These are phyloP conservation scores for Piper betle DNA, from an alignment of 164 flowering plant species.

Conservation along the genomic window DNA sequence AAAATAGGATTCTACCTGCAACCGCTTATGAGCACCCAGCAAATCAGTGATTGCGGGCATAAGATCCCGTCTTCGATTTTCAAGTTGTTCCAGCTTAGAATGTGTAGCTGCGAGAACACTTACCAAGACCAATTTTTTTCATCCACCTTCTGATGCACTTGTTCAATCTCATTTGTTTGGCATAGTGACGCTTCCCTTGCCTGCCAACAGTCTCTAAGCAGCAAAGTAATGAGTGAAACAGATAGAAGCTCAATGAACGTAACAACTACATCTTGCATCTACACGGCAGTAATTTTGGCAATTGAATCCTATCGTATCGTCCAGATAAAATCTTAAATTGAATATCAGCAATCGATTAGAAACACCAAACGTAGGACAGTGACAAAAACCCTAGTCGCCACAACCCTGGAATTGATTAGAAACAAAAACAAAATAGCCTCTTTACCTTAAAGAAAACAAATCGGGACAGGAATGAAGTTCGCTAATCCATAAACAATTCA, in stretches of 20 bases:
- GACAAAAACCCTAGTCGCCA: no score
- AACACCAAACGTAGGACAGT: no score
- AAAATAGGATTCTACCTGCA: constrained; percentile 38
- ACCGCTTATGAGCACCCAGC: constrained; percentile 37
- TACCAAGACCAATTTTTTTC: constrained; percentile 38
- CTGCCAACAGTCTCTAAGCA: constrained; percentile 50
- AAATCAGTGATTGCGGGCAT: constrained; percentile 39
- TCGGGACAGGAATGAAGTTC: no score
- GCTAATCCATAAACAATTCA: no score
- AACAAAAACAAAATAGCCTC: no score
- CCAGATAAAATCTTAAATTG: no score
- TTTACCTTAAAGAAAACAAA: no score
- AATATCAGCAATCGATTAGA: no score
- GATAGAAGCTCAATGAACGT: constrained; percentile 6
- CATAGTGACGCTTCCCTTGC: constrained; percentile 46
- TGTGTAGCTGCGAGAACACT: constrained; percentile 35
- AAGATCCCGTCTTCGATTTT: constrained; percentile 48
- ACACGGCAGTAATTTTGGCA: neutral
- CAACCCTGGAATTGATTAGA: no score
- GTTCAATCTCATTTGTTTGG: constrained; percentile 64
- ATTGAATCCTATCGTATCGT: neutral
- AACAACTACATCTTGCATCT: neutral
- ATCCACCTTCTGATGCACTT: constrained; percentile 53
- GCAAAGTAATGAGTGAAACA: constrained; percentile 29
- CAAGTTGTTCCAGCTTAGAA: constrained; percentile 37